Conservation (phyloP, 116 monocot genomes). For the Iris pallida region DNA sequence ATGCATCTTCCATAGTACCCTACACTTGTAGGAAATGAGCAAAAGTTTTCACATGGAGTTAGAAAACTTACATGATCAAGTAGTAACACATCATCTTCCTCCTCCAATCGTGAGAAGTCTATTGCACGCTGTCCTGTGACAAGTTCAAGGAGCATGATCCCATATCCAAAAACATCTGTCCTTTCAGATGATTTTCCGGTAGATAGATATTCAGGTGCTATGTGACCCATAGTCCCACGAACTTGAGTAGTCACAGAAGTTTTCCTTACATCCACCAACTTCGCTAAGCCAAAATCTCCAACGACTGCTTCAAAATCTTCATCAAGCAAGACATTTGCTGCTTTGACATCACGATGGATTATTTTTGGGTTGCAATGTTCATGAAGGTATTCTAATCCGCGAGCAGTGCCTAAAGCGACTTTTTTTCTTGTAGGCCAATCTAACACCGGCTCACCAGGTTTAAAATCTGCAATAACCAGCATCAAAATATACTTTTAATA, state of each 20-base stretch:
- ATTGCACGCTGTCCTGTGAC: constrained; percentile 27
- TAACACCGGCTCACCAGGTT: constrained; percentile 13
- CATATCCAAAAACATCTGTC: constrained; percentile 21
- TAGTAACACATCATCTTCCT: constrained; percentile 24
- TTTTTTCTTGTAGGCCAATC: constrained; percentile 20
- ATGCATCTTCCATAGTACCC: too few species aligned
- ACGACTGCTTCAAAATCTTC: constrained; percentile 19
- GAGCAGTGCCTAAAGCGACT: constrained; percentile 22
- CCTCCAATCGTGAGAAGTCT: constrained; percentile 24
- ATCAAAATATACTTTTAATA: too few species aligned
- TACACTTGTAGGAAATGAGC: too few species aligned
- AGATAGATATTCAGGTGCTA: constrained; percentile 16
- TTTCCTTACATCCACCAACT: constrained; percentile 21
- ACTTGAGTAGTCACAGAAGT: constrained; percentile 26
- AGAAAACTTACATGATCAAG: constrained; percentile 24
- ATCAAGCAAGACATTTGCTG: constrained; percentile 23
- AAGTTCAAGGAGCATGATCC: constrained; percentile 24
- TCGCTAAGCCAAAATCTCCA: constrained; percentile 26
- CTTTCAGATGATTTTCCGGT: constrained; percentile 17
- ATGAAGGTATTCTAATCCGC: constrained; percentile 23
- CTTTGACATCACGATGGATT: constrained; percentile 26
- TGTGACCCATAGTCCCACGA: constrained; percentile 25
- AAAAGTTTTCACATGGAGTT: too few species aligned
- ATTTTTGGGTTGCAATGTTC: constrained; percentile 30
- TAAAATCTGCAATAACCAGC: constrained; percentile 14